Conservation (phyloP, 345 rosid genomes). For the Heritiera fomes region DNA sequence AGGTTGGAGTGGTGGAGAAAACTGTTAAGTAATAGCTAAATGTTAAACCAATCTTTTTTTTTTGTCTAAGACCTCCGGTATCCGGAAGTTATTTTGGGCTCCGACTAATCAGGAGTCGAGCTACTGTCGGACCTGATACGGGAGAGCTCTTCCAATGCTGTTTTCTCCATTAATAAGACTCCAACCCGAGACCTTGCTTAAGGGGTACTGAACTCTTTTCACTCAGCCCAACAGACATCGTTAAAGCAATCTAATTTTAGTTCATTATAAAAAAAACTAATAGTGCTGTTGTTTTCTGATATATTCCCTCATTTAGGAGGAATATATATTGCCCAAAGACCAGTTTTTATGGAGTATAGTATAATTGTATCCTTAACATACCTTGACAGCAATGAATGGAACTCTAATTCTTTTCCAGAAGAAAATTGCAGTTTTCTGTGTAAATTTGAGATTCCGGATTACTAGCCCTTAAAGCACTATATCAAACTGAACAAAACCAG, state of each 20-base stretch:
- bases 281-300: not conserved
- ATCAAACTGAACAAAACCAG: too few relatives aligned
- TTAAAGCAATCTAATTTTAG: too few relatives aligned
- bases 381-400: not conserved
- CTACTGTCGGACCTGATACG: too few relatives aligned
- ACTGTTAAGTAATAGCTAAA: constrained; percentile 53
- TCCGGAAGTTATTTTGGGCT: too few relatives aligned
- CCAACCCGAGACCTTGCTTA: too few relatives aligned
- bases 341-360: too few relatives aligned
- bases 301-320: constrained; percentile 41
- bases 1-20: constrained; percentile 84
- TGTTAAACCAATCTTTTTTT: constrained; percentile 12
- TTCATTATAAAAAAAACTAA: not conserved
- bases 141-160: too few relatives aligned
- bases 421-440: not conserved
- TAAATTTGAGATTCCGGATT: not conserved
- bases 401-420: not conserved
- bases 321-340: constrained; percentile 28
- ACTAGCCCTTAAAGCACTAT: not conserved
- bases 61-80: too few relatives aligned
- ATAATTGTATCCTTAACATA: not conserved
- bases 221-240: too few relatives aligned
- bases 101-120: too few relatives aligned
- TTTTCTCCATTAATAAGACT: too few relatives aligned
- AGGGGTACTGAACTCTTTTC: too few relatives aligned